Conservation (phyloP, 139 green algal genomes). For the Chlamydomonas asymmetrica region DNA sequence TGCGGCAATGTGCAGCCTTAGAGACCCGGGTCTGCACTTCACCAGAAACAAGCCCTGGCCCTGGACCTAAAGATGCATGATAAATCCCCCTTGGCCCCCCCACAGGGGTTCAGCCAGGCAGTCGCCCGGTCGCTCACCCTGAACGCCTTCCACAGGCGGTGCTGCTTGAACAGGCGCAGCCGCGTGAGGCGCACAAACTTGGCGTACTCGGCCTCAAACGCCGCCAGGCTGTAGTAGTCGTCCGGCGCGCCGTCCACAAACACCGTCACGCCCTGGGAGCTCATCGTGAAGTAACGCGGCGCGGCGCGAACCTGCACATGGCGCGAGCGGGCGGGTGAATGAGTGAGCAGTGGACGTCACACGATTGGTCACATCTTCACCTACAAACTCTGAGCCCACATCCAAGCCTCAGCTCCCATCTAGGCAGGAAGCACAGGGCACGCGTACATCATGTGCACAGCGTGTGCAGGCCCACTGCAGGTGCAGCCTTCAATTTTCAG, state of each 20-base stretch:
- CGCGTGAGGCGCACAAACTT: conserved; percentile 58
- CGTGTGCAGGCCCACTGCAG: too few relatives aligned
- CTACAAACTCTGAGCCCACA: too few relatives aligned
- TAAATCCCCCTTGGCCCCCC: too few relatives aligned
- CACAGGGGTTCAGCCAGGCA: too few relatives aligned
- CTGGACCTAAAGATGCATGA: background rate
- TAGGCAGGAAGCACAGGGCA: background rate
- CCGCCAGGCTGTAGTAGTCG: conserved; percentile 60
- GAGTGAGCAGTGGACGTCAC: background rate
- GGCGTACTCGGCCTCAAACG: conserved; percentile 69
- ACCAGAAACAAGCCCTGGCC: background rate
- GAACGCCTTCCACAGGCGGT: conserved; percentile 43
- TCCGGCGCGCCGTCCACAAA: conserved; percentile 42
- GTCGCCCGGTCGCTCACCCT: conserved; percentile 8
- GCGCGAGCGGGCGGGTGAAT: background rate
- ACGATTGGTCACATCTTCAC: too few relatives aligned
- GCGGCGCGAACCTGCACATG: too few relatives aligned
- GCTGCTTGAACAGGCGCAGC: conserved; percentile 48
- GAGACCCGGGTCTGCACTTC: too few relatives aligned
- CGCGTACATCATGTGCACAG: background rate
- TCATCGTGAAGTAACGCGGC: conserved; percentile 74
- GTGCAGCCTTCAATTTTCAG: too few relatives aligned
- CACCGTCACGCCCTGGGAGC: conserved; percentile 57
- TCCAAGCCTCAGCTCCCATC: too few relatives aligned
- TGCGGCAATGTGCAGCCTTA: too few relatives aligned